Evolutionary conservation across 1,284 basidiomycete species (phyloP), one percentile per base, ranked within the genome.

Genomic region (Trametes sp.): DNA sequence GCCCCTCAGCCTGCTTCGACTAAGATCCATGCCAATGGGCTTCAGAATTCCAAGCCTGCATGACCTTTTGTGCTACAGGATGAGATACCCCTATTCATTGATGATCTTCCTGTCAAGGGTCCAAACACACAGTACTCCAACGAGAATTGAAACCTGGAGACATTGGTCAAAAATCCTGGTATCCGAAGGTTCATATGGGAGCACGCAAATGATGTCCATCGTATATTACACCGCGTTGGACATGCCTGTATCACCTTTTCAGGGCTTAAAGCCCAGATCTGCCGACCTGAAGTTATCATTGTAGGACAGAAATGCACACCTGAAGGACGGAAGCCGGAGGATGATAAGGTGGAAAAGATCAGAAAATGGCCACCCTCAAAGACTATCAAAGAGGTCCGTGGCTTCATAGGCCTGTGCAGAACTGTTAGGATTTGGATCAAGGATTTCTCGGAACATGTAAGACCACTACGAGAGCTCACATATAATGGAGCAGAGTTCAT

Each of bases 131-230:
- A 21, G 38, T 41, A n/a, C n/a, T n/a, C n/a, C n/a, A n/a, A 41
- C 19, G 7, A 8, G 14, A 14, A 41, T 14, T 8, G 41, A 21
- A 21, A 9, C 7, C 41, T n/a, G 3, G n/a, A 44, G 21, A n/a
- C 23, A 11, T n/a, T 42, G 16, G 9, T 6, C 8, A 1, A 23
- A 4, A 51, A 51, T 23, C 58, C 70, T 0, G 70, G 72, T 0
- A 77, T 79, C 19, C 54, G 70, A 0, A 50, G 70, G 0, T 78
- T 77, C 54, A 60, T 78, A 3, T 78, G 69, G 70, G 71, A 74
- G 49, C 69, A 72, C 46, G 48, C 62, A 8, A 33, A 70, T 2
- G 70, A 72, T 44, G 36, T 78, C 1, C 71, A 78, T 60, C 49
- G 71, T 0, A 63, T 78, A 4, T 19, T 77, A 1, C 74, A 78